A percentile compares a stretch with the other conserved stretches of the same genome.
These are phyloP conservation scores for Penicillium sp. DNA, from an alignment of 2,329 filamentous ascomycete genomes.

Conservation along the genomic window DNA sequence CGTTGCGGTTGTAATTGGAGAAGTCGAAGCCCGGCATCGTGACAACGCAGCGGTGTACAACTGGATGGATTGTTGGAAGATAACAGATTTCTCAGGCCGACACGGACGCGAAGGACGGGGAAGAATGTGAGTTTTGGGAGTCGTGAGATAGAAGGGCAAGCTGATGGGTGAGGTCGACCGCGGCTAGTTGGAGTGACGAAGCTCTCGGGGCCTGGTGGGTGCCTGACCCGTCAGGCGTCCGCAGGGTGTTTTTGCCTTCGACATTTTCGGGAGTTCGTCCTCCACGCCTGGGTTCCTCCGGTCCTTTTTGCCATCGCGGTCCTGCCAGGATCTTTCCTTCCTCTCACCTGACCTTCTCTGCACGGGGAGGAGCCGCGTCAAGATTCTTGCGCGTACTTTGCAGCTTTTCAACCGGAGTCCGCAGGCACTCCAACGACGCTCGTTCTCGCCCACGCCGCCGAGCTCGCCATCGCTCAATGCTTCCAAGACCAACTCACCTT, in stretches of 20 bases:
- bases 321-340: slow-evolving; percentile 7
- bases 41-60: slow-evolving; percentile 32
- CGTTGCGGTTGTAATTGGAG: slow-evolving; percentile 99
- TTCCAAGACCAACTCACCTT: slow-evolving; percentile 29
- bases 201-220: slow-evolving; percentile 38
- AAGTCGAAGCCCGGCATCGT: slow-evolving; percentile 98
- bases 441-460: slow-evolving; percentile 38
- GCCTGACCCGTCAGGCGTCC: slow-evolving; percentile 26
- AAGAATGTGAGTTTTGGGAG: slow-evolving; percentile 21
- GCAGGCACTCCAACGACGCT: slow-evolving; percentile 43
- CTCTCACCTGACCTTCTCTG: slow-evolving; percentile 21
- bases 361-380: slow-evolving; percentile 30
- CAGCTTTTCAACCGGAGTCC: slow-evolving; percentile 45
- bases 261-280: slow-evolving; percentile 24
- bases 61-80: slow-evolving; percentile 33
- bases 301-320: slow-evolving; percentile 13
- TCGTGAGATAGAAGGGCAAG: slow-evolving; percentile 17
- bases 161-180: slow-evolving; percentile 20
- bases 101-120: too few relatives aligned
- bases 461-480: slow-evolving; percentile 41
- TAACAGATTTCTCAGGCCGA: too few relatives aligned
- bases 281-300: too few relatives aligned
- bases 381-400: slow-evolving; percentile 47
- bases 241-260: slow-evolving; percentile 25
- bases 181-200: slow-evolving; percentile 42